These are phyloP conservation scores for Pharus latifolius DNA, from an alignment of 176 grass and related monocot species.

Conservation along the genomic window DNA sequence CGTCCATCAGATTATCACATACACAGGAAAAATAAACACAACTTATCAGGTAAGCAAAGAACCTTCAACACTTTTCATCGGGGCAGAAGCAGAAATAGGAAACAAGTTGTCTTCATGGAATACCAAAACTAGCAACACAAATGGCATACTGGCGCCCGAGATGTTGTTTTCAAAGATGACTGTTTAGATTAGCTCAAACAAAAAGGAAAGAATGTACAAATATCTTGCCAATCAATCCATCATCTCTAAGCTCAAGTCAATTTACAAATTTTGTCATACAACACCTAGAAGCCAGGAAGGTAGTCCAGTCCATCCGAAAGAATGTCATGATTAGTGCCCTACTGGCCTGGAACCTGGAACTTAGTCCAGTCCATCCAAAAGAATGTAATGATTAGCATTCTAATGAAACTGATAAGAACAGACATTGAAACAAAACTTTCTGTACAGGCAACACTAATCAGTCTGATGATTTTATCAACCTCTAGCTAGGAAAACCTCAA, in stretches of 20 bases:
- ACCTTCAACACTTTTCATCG: neutral
- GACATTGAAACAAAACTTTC: constrained; percentile 26
- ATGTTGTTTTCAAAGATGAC: neutral
- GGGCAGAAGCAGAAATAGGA: neutral
- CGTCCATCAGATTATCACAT: neutral
- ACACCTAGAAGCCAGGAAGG: neutral
- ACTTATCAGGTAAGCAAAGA: constrained; percentile 4
- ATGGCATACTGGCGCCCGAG: neutral
- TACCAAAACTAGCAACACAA: neutral
- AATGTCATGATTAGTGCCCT: constrained; percentile 12
- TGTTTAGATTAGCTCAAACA: neutral
- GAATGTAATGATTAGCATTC: constrained; percentile 32
- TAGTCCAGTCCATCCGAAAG: constrained; percentile 19
- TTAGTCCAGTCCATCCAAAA: constrained; percentile 10
- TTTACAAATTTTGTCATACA: constrained; percentile 24
- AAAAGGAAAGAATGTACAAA: neutral
- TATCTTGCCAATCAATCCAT: neutral
- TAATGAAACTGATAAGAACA: constrained; percentile 21
- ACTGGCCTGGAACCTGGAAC: neutral
- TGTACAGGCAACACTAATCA: constrained; percentile 17
- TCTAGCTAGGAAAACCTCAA: constrained; percentile 57
- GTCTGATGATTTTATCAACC: constrained; percentile 36
- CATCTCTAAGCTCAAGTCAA: constrained; percentile 10
- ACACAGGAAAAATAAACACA: neutral
- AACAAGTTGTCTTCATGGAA: neutral